Conservation (phyloP, 495 filamentous ascomycete species). For the Lasiosphaeria ovina region DNA sequence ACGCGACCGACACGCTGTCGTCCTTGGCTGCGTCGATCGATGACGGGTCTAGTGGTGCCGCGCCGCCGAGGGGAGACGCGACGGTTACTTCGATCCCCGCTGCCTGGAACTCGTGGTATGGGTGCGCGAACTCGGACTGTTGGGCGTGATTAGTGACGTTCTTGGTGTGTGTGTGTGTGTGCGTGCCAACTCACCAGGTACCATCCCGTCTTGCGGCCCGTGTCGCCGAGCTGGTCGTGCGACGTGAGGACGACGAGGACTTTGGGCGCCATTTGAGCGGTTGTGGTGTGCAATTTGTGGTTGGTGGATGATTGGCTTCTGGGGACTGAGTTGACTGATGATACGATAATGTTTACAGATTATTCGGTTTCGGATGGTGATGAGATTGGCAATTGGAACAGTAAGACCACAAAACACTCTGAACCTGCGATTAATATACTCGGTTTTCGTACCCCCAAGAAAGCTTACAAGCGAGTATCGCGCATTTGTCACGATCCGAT, state of each 20-base stretch:
- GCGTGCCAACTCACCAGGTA: constrained; percentile 49
- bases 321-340: too few relatives aligned
- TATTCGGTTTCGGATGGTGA: too few relatives aligned
- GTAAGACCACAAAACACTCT: too few relatives aligned
- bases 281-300: not conserved
- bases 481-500: too few relatives aligned
- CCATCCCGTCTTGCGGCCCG: constrained; percentile 61
- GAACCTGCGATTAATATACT: too few relatives aligned
- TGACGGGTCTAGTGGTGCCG: constrained; percentile 62
- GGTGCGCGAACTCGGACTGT: constrained; percentile 71
- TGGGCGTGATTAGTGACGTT: not conserved
- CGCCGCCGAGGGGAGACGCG: constrained; percentile 67
- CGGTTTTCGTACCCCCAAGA: too few relatives aligned
- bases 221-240: constrained; percentile 50
- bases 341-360: too few relatives aligned
- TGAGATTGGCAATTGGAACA: too few relatives aligned
- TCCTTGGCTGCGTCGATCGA: constrained; percentile 61
- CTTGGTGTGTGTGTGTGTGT: constrained; percentile 3
- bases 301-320: too few relatives aligned
- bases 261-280: constrained; percentile 47
- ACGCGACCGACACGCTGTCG: constrained; percentile 51
- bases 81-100: constrained; percentile 56
- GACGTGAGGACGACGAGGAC: constrained; percentile 70
- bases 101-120: constrained; percentile 54
- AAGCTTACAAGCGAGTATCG: too few relatives aligned